Conservation (phyloP, 208 protist species). For the Polymyxa betae region DNA sequence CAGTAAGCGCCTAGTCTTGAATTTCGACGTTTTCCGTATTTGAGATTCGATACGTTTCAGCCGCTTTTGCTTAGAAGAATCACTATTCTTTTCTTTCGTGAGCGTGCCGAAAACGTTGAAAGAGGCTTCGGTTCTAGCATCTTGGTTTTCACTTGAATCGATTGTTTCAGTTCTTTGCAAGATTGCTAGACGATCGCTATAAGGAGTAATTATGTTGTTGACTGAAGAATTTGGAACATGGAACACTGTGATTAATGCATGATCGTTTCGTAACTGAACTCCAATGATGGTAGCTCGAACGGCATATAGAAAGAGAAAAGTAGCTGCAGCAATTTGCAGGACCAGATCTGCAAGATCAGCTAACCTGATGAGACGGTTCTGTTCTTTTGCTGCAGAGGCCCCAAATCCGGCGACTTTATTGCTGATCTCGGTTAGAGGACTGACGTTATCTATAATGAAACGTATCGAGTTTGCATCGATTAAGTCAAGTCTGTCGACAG, state of each 20-base stretch:
- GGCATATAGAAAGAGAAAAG: slow-evolving; percentile 18
- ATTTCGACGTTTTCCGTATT: neutral
- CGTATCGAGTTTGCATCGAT: neutral
- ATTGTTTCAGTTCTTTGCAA: neutral
- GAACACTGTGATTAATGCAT: neutral
- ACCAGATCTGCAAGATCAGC: neutral
- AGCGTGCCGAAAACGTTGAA: too few relatives aligned
- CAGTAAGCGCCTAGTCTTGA: neutral
- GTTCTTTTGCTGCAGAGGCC: neutral
- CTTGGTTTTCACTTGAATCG: too few relatives aligned
- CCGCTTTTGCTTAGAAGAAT: neutral
- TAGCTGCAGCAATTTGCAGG: neutral
- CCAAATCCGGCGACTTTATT: neutral
- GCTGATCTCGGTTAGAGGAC: neutral
- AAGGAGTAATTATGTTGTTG: neutral
- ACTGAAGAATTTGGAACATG: neutral
- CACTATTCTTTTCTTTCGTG: neutral
- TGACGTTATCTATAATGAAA: neutral
- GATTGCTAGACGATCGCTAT: neutral
- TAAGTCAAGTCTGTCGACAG: neutral
- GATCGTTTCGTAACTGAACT: slow-evolving; percentile 35
- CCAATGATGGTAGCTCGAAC: neutral
- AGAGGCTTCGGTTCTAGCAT: too few relatives aligned
- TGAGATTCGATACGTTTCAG: neutral
- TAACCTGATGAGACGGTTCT: neutral